A percentile compares a stretch with the other conserved stretches of the same genome.
These are phyloP conservation scores for Neurospora africana DNA, from an alignment of 495 filamentous ascomycete species.

Conservation along the genomic window DNA sequence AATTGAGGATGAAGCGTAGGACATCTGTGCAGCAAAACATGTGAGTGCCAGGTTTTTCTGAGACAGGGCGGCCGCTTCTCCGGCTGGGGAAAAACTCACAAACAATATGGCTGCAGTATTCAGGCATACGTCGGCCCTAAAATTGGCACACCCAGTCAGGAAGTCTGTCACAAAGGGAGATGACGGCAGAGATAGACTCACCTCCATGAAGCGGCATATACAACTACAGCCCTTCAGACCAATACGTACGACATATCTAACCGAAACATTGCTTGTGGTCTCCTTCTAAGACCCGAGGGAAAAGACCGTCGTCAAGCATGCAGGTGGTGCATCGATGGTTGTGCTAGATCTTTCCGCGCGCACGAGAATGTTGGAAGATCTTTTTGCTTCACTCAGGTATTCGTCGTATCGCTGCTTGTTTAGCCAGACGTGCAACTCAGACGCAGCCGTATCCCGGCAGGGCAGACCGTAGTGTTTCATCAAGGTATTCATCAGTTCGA, in stretches of 20 bases:
- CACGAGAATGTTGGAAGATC: neutral
- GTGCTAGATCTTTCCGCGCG: neutral
- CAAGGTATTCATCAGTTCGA: neutral
- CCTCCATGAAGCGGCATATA: neutral
- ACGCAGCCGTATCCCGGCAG: neutral
- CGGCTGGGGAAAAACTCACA: neutral
- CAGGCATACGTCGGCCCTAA: neutral
- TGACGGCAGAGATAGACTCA: neutral
- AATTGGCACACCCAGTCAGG: neutral
- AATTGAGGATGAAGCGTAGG: neutral
- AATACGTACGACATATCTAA: neutral
- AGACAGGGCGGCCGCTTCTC: neutral
- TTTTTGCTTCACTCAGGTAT: neutral
- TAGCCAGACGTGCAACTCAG: neutral
- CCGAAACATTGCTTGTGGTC: too few species aligned
- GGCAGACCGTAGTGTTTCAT: neutral
- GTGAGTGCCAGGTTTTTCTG: neutral
- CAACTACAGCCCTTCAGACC: neutral
- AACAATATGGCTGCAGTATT: neutral
- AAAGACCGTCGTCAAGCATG: neutral
- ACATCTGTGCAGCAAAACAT: neutral
- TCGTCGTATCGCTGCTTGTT: neutral
- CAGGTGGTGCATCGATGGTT: neutral
- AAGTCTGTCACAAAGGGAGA: neutral
- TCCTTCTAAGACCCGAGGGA: neutral